Evolutionary conservation across 2,329 filamentous ascomycete species (phyloP).

Genomic region (Fusarium nanum): DNA sequence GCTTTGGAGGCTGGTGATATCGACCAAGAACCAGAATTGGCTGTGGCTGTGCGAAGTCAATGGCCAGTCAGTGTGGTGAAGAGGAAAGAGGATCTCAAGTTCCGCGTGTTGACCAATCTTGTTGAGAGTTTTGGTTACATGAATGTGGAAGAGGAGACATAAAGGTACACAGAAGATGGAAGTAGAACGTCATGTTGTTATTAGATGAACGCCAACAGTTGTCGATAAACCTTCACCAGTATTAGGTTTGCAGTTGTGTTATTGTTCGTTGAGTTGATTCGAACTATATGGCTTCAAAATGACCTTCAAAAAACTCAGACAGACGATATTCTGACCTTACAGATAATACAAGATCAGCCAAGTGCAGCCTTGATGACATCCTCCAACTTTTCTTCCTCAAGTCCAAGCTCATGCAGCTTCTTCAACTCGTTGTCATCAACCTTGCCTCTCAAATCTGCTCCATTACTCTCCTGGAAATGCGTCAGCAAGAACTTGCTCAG

Average conservation of each 20-base stretch:
- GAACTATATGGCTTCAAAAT: no score
- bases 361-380: not conserved
- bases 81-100: constrained; percentile 45
- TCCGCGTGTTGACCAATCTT: constrained; percentile 39
- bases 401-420: constrained; percentile 9
- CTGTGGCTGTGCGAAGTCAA: constrained; percentile 45
- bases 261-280: no score
- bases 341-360: not conserved
- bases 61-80: constrained; percentile 50
- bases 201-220: not conserved
- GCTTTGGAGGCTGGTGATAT: constrained; percentile 33
- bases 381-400: constrained; percentile 5
- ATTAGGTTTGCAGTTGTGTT: no score
- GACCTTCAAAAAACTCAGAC: no score
- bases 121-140: constrained; percentile 35
- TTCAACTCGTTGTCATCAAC: not conserved
- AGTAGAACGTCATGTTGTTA: not conserved
- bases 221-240: not conserved
- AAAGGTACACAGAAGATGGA: not conserved
- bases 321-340: not conserved
- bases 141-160: not conserved
- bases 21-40: constrained; percentile 33
- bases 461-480: constrained; percentile 9
- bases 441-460: constrained; percentile 18
- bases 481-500: constrained; percentile 28